Percentiles rank a stretch among this genome's conserved stretches.
Conservation (phyloP, 2,329 filamentous ascomycete species). For the Didymella keratinophila region DNA sequence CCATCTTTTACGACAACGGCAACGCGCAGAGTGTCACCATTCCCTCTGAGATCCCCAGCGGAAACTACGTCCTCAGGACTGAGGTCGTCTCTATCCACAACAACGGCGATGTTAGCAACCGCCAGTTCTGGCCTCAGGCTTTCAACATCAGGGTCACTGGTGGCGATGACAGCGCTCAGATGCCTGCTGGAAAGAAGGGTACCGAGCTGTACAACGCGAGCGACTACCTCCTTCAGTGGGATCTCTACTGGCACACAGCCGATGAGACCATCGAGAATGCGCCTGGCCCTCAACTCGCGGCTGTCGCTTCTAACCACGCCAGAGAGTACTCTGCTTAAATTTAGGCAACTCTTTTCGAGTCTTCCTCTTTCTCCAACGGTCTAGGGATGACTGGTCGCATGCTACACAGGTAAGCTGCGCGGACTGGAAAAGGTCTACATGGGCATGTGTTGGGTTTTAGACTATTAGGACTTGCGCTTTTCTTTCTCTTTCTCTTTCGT, state of each 20-base stretch:
- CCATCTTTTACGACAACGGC: slow-evolving; percentile 45
- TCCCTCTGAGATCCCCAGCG: slow-evolving; percentile 41
- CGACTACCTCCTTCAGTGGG: slow-evolving; percentile 39
- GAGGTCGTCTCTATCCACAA: slow-evolving; percentile 48
- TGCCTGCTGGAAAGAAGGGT: slow-evolving; percentile 40
- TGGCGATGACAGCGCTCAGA: slow-evolving; percentile 34
- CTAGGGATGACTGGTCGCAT: too few species aligned
- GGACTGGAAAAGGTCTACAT: too few species aligned
- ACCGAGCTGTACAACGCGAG: slow-evolving; percentile 39
- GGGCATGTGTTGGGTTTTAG: too few species aligned
- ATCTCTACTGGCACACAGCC: slow-evolving; percentile 43
- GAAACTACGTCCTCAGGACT: slow-evolving; percentile 48
- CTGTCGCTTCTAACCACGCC: slow-evolving; percentile 16
- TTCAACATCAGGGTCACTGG: slow-evolving; percentile 47
- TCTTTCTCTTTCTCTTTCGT: too few species aligned
- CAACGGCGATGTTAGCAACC: slow-evolving; percentile 40
- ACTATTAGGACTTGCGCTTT: too few species aligned
- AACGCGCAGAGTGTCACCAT: slow-evolving; percentile 45
- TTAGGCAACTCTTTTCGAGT: too few species aligned
- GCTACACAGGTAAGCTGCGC: too few species aligned
- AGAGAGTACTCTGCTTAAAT: too few species aligned
- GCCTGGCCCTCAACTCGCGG: slow-evolving; percentile 35
- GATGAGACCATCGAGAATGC: slow-evolving; percentile 31
- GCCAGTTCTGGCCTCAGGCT: slow-evolving; percentile 48
- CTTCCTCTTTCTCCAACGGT: too few species aligned